Evolutionary conservation across 495 filamentous ascomycete genomes (phyloP).

Genomic region (Penicillium argentinense): DNA sequence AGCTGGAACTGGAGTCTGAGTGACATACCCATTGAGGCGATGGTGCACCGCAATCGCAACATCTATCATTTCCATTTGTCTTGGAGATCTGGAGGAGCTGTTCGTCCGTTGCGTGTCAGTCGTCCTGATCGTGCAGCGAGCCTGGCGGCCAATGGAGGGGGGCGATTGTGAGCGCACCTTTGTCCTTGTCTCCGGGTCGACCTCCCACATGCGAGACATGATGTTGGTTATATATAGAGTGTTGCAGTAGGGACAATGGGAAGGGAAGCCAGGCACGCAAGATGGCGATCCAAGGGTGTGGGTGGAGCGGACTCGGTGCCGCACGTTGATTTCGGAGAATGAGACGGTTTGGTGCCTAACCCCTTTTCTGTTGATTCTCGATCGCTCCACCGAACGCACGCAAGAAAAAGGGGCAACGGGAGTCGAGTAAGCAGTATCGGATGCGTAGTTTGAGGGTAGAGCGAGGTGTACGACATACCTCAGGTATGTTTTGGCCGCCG

Average conservation of each 20-base stretch:
- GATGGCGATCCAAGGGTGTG: not conserved
- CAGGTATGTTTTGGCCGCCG: conserved; percentile 21
- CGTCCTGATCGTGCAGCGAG: not conserved
- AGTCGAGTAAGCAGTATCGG: not conserved
- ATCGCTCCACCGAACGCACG: conserved; percentile 3
- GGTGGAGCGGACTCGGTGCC: conserved; percentile 9
- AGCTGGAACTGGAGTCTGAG: no score
- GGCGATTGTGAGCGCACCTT: conserved; percentile 60
- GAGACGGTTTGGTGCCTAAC: conserved; percentile 9
- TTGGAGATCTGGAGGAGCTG: conserved; percentile 89
- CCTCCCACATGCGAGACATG: conserved; percentile 86
- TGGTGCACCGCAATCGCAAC: conserved; percentile 91
- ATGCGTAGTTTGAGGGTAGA: conserved; percentile 1
- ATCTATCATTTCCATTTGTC: conserved; percentile 77
- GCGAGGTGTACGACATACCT: no score
- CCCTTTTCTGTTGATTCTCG: conserved; percentile 14
- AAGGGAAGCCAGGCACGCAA: not conserved
- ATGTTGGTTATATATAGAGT: conserved; percentile 14
- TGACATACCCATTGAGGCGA: conserved; percentile 87
- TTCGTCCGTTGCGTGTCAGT: conserved; percentile 12
- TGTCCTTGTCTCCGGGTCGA: conserved; percentile 90
- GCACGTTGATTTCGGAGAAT: conserved; percentile 5
- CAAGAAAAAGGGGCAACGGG: not conserved
- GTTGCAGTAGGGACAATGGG: conserved; percentile 3
- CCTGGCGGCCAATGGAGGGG: not conserved